Base-by-base conservation (phyloP, 2,329 filamentous ascomycete genomes). In the Drechslera avenae region DNA sequence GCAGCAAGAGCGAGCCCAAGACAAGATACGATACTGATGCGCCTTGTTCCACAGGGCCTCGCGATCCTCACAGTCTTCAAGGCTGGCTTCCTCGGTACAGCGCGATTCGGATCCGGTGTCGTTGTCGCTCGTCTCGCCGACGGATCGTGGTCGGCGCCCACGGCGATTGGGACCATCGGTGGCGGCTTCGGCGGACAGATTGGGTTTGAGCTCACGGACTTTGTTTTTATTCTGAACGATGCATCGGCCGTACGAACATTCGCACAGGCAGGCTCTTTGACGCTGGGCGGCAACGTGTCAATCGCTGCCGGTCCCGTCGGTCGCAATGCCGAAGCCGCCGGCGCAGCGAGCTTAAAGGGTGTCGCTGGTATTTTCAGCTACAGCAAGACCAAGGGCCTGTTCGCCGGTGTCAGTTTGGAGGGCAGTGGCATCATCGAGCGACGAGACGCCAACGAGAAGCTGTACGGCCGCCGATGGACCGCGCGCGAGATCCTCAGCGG, bases 211-310 rank as follows among this genome's bases (percentile, higher is more conserved):
- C 76, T 95, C 55, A 94, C 90, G 52, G 90, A 94, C 73, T 99
- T 99, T 71, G 94, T 99, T 72, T 97, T 99, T 77, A 97, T 99
- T 60, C 86, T 99, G 59, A 99, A 99, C 77, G 93, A 99, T 70
- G 80, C 86, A 34, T 85, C 81, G 51, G 93, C 94, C 36, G 93
- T 99, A 60, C 90, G 90, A 74, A 92, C 93, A 7, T 97, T 99
- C 75, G 91, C 92, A 5, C 93, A 97, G 74, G 86, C 88, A 32
- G 94, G 94, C 3, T 93, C 89, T 46, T 80, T 99, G 56, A 97
- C 94, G 4, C 82, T 99, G 5, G 94, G 94, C 64, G 94, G 94
- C 59, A 99, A 99, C 69, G 94, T 97, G 30, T 96, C 91, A 3
- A 88, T 99, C 64, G 94, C 94, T 14, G 94, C 94, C 5, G 94